These are phyloP conservation scores for Petrea volubilis DNA, from an alignment of 257 asterid genomes.

Conservation along the genomic window DNA sequence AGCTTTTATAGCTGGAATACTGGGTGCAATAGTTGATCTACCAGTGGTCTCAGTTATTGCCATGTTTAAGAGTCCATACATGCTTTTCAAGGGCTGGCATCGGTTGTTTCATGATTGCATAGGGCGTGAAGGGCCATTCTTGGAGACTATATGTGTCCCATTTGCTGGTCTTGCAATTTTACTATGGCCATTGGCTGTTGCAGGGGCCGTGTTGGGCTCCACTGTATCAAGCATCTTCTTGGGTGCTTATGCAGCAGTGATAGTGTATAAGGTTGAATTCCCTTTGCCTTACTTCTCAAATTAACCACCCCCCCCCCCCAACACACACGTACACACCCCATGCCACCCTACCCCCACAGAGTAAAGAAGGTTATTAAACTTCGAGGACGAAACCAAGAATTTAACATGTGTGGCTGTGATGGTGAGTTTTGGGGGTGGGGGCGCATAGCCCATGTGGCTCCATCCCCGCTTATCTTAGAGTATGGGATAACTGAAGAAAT, in stretches of 20 bases:
- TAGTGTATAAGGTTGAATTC: constrained; percentile 75
- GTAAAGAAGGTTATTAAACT: neutral
- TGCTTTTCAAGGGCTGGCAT: constrained; percentile 92
- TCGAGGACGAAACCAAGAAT: too few species aligned
- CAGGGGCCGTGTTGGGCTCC: constrained; percentile 80
- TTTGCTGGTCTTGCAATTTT: constrained; percentile 93
- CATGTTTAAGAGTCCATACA: constrained; percentile 69
- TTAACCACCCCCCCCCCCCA: neutral
- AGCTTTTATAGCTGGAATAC: constrained; percentile 61
- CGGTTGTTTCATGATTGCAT: constrained; percentile 93
- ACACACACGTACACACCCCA: too few species aligned
- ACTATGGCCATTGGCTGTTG: constrained; percentile 96
- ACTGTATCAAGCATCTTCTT: constrained; percentile 70
- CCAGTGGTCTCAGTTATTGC: constrained; percentile 66
- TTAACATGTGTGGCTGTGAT: too few species aligned
- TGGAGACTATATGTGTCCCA: constrained; percentile 95
- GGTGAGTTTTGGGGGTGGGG: too few species aligned
- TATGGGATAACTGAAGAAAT: neutral
- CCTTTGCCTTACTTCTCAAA: constrained; percentile 9
- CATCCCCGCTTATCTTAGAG: neutral
- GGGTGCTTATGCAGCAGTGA: constrained; percentile 91
- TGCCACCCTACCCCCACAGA: too few species aligned
- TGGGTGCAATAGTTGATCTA: constrained; percentile 65
- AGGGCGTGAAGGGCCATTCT: constrained; percentile 95
- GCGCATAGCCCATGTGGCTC: too few species aligned